These are phyloP conservation scores for Phytophthora quininea DNA, from an alignment of 352 stramenopile genomes.

Conservation along the genomic window DNA sequence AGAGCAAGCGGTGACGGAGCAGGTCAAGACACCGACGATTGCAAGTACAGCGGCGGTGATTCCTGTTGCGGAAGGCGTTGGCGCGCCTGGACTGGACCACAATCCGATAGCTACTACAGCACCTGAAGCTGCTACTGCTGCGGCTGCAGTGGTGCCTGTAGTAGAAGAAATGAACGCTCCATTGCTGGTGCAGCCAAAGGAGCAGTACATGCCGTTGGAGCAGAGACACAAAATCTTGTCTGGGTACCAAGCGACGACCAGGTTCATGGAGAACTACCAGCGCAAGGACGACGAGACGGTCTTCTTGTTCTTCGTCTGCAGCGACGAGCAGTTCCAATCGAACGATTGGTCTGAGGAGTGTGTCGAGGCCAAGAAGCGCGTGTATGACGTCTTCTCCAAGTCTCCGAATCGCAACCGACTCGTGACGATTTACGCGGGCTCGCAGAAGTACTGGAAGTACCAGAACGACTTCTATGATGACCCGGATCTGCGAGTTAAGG, in stretches of 20 bases:
- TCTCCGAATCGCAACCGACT: constrained; percentile 55
- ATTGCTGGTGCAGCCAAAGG: constrained; percentile 3
- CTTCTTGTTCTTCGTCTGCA: constrained; percentile 77
- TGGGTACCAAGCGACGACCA: constrained; percentile 53
- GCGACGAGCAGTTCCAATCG: constrained; percentile 56
- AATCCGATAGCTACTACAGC: neutral
- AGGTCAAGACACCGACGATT: neutral
- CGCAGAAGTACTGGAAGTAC: constrained; percentile 48
- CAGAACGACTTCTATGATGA: constrained; percentile 55
- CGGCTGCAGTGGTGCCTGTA: neutral
- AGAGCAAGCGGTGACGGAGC: constrained; percentile 8
- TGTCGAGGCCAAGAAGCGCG: constrained; percentile 46
- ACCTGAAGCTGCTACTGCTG: too few species aligned
- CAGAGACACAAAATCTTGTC: constrained; percentile 49
- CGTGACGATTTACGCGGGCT: constrained; percentile 64
- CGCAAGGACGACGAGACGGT: constrained; percentile 45
- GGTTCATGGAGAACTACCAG: constrained; percentile 58
- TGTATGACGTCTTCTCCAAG: constrained; percentile 68
- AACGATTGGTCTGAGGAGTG: constrained; percentile 63
- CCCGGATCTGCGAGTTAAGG: constrained; percentile 43
- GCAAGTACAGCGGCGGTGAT: too few species aligned
- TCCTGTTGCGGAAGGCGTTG: too few species aligned
- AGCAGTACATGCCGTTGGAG: constrained; percentile 27
- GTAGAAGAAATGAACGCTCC: neutral
- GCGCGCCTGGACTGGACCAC: too few species aligned